Evolutionary conservation across 75 land plant species (phyloP).

Genomic region (Azolla pinnata): DNA sequence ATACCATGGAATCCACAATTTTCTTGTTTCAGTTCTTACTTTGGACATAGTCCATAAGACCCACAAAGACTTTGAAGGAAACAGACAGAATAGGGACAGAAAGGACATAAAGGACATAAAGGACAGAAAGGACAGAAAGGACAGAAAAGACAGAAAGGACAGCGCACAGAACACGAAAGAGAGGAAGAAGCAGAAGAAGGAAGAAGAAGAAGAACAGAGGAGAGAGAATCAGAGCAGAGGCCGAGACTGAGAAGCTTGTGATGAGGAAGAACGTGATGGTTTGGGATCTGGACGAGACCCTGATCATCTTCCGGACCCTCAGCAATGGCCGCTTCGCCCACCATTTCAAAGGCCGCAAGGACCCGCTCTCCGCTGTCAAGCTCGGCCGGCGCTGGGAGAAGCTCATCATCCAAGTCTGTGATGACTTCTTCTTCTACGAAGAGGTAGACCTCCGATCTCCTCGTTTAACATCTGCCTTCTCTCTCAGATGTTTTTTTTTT

Average conservation of each 20-base stretch:
- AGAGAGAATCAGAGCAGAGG: too few relatives aligned
- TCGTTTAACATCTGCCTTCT: neutral
- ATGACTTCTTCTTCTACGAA: slow-evolving; percentile 66
- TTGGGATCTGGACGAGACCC: slow-evolving; percentile 95
- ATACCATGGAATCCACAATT: too few relatives aligned
- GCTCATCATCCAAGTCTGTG: slow-evolving; percentile 64
- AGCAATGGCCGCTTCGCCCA: slow-evolving; percentile 62
- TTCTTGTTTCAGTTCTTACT: too few relatives aligned
- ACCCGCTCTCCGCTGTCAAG: slow-evolving; percentile 36
- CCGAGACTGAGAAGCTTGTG: neutral
- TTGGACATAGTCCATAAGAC: too few relatives aligned
- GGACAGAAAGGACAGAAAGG: too few relatives aligned
- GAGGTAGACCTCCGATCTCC: slow-evolving; percentile 31
- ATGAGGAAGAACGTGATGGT: slow-evolving; percentile 35
- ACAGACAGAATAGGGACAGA: too few relatives aligned
- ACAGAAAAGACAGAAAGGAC: too few relatives aligned
- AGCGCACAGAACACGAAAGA: too few relatives aligned
- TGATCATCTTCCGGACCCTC: slow-evolving; percentile 74
- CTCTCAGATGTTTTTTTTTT: neutral
- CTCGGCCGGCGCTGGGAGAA: slow-evolving; percentile 74
- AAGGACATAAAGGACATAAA: too few relatives aligned
- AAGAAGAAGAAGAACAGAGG: too few relatives aligned
- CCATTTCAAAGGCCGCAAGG: slow-evolving; percentile 52
- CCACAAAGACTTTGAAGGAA: too few relatives aligned
- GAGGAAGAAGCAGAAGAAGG: too few relatives aligned